Conservation (phyloP, 768 basidiomycete genomes). For the Suillus luteus region DNA sequence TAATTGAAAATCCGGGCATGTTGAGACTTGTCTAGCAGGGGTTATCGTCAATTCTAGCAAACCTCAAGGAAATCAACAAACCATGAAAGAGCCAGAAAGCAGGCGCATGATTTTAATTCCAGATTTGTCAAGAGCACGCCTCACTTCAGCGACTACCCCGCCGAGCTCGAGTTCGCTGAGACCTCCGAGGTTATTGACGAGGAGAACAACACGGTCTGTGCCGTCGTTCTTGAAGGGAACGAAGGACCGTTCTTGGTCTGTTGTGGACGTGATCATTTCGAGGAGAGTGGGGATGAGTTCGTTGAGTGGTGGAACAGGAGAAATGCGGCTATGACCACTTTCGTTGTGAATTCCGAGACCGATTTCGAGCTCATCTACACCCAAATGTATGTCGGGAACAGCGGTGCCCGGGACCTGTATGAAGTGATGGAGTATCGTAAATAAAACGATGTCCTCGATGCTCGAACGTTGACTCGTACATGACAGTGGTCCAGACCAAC, state of each 20-base stretch:
- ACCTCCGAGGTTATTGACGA: constrained; percentile 89
- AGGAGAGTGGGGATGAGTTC: constrained; percentile 72
- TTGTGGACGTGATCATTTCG: constrained; percentile 67
- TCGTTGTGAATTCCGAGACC: constrained; percentile 95
- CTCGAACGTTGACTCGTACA: constrained; percentile 40
- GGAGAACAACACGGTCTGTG: constrained; percentile 69
- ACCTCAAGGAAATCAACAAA: constrained; percentile 29
- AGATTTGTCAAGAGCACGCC: constrained; percentile 53
- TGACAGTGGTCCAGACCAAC: constrained; percentile 90
- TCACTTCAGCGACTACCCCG: constrained; percentile 65
- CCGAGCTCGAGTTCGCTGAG: constrained; percentile 81
- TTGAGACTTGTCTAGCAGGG: constrained; percentile 75
- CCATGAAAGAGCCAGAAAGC: constrained; percentile 87
- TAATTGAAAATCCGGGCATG: constrained; percentile 91
- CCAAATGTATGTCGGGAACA: constrained; percentile 53
- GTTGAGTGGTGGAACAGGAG: constrained; percentile 70
- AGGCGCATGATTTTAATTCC: constrained; percentile 63
- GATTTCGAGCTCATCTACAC: constrained; percentile 73
- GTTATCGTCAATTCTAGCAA: constrained; percentile 4
- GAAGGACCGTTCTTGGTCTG: constrained; percentile 78
- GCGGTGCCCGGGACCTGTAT: constrained; percentile 78
- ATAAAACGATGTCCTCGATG: not conserved
- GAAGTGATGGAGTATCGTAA: not conserved
- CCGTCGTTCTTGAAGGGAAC: constrained; percentile 65
- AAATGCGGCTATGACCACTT: constrained; percentile 66